Percentiles rank a stretch among this genome's conserved stretches.
Evolutionary conservation across 306 rosid genomes (phyloP).

Genomic region (Cicer cuneatum): DNA sequence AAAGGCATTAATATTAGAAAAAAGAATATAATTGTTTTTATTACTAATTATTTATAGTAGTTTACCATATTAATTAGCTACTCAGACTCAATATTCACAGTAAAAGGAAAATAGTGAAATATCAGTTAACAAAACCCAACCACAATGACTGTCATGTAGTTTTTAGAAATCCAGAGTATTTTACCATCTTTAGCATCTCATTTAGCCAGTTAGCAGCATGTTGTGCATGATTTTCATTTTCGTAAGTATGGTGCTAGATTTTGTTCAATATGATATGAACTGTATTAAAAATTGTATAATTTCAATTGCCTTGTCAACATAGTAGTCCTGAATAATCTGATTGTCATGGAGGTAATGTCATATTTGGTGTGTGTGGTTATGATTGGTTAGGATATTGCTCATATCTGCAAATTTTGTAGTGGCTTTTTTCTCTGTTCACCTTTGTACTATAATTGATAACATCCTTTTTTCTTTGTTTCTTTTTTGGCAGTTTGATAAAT

Average conservation of each 20-base stretch:
- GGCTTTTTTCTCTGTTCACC: background rate
- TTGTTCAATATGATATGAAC: constrained; percentile 22
- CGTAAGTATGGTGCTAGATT: background rate
- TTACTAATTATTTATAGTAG: background rate
- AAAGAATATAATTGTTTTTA: background rate
- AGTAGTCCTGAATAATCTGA: constrained; percentile 26
- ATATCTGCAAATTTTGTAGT: constrained; percentile 11
- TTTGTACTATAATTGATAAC: constrained; percentile 29
- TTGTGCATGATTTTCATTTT: constrained; percentile 17
- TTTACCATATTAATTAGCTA: constrained; percentile 7
- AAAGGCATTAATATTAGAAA: background rate
- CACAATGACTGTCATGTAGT: background rate
- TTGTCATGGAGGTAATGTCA: constrained; percentile 32
- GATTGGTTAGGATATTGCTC: constrained; percentile 32
- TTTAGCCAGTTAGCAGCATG: constrained; percentile 21
- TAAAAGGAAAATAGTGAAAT: constrained; percentile 16
- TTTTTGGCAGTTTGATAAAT: constrained; percentile 70
- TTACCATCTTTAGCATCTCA: constrained; percentile 21
- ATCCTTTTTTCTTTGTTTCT: constrained; percentile 33
- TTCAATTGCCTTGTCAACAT: constrained; percentile 19
- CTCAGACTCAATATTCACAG: constrained; percentile 2
- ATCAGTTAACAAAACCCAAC: background rate
- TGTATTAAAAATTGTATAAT: background rate
- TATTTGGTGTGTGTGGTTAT: constrained; percentile 15
- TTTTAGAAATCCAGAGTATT: background rate